These are phyloP conservation scores for Aspergillus bridgeri DNA, from an alignment of 495 filamentous ascomycete species.

Conservation along the genomic window DNA sequence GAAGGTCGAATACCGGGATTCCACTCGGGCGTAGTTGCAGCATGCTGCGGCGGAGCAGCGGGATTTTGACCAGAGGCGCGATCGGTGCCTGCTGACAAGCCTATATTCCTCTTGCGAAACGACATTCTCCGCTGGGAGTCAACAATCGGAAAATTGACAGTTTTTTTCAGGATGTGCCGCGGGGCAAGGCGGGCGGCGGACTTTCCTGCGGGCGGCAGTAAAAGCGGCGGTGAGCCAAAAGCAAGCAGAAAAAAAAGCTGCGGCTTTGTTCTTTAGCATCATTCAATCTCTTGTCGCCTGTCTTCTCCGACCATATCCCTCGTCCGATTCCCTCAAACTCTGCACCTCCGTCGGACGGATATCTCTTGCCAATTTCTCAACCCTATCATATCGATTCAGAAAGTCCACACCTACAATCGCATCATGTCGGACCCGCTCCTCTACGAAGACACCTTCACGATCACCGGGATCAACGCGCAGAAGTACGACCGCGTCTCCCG, in stretches of 20 bases:
- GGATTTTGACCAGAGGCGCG: constrained; percentile 27
- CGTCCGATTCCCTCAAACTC: not conserved
- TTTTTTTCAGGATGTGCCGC: constrained; percentile 20
- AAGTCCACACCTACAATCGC: constrained; percentile 14
- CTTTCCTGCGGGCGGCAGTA: constrained; percentile 13
- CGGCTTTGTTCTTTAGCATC: constrained; percentile 8
- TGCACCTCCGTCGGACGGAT: not conserved
- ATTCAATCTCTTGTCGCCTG: not conserved
- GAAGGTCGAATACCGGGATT: constrained; percentile 78
- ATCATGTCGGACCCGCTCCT: constrained; percentile 75
- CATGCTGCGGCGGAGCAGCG: constrained; percentile 27
- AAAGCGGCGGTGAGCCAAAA: constrained; percentile 30
- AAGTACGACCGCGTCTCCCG: constrained; percentile 97
- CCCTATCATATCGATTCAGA: not conserved
- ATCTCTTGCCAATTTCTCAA: not conserved
- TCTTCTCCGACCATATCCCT: not conserved
- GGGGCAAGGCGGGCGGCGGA: constrained; percentile 16
- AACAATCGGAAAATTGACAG: not conserved
- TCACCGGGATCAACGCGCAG: constrained; percentile 69
- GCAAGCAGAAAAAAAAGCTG: constrained; percentile 57
- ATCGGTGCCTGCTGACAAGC: constrained; percentile 49
- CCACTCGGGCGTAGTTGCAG: constrained; percentile 34
- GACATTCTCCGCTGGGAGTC: constrained; percentile 55
- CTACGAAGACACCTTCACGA: constrained; percentile 87
- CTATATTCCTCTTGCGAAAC: constrained; percentile 84